These are phyloP conservation scores for Voacanga thouarsii DNA, from an alignment of 257 asterid species.

Conservation along the genomic window DNA sequence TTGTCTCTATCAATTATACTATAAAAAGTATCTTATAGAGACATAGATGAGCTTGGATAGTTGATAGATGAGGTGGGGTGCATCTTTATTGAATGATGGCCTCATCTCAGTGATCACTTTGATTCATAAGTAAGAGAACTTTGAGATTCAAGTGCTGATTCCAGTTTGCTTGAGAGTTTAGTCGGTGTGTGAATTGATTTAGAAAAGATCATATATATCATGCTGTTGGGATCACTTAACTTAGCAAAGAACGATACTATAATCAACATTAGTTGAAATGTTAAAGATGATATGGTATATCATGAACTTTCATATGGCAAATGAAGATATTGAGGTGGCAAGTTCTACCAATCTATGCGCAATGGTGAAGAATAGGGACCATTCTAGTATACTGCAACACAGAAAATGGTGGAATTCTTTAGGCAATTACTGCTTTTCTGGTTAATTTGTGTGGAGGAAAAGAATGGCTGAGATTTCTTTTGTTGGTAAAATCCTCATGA, in stretches of 20 bases:
- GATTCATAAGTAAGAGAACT: neutral
- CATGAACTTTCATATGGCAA: neutral
- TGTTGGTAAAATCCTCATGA: neutral
- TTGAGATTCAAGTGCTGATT: neutral
- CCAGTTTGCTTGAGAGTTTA: neutral
- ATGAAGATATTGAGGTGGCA: neutral
- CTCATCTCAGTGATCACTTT: neutral
- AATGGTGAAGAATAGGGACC: neutral
- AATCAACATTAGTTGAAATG: neutral
- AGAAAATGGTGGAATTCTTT: neutral
- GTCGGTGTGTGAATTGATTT: neutral
- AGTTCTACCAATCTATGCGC: neutral
- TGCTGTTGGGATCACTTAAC: neutral
- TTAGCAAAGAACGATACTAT: neutral
- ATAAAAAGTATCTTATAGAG: neutral
- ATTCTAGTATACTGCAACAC: neutral
- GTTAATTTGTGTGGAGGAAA: neutral
- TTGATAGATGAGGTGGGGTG: neutral
- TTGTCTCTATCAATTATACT: too few relatives aligned
- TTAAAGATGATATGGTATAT: neutral
- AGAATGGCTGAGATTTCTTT: neutral
- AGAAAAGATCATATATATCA: neutral
- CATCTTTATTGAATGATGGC: neutral
- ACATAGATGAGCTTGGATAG: neutral
- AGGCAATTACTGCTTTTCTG: neutral